phyloP scores from a whole-genome alignment of 2,329 filamentous ascomycete species.

The Phialophora tarda region DNA sequence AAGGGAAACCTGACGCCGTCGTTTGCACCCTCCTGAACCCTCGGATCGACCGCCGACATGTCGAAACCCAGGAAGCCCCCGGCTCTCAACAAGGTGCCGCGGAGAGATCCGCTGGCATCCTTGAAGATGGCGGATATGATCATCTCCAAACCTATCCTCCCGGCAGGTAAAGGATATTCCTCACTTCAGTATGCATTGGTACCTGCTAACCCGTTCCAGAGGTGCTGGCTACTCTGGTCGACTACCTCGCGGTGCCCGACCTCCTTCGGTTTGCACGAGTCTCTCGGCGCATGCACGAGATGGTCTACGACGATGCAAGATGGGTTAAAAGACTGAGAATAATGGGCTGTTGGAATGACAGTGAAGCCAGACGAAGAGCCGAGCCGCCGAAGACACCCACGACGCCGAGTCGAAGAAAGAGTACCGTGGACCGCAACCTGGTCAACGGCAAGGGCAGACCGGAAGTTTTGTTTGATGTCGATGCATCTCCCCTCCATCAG shows the following conservation, averaged over 20 bases:
- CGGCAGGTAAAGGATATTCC: constrained; percentile 67
- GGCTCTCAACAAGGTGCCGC: constrained; percentile 42
- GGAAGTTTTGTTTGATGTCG: constrained; percentile 35
- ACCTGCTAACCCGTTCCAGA: constrained; percentile 60
- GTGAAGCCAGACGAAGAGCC: constrained; percentile 70
- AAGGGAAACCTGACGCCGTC: background rate
- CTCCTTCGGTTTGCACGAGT: constrained; percentile 83
- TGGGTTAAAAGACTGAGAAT: constrained; percentile 86
- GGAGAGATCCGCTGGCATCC: constrained; percentile 70
- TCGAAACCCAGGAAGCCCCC: constrained; percentile 57
- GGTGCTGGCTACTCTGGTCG: constrained; percentile 84
- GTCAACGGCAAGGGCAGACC: constrained; percentile 40
- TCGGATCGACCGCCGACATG: constrained; percentile 39
- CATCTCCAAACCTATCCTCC: constrained; percentile 76
- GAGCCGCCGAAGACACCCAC: constrained; percentile 27
- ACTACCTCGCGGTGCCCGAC: constrained; percentile 84
- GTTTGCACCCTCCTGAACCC: background rate
- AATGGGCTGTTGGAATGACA: constrained; percentile 92
- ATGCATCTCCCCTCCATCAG: constrained; percentile 24
- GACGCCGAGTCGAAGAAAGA: constrained; percentile 26
- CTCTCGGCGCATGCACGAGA: constrained; percentile 87
- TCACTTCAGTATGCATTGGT: constrained; percentile 15
- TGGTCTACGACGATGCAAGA: constrained; percentile 97
- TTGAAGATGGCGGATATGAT: constrained; percentile 82
- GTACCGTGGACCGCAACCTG: constrained; percentile 34